A percentile compares a stretch with the other conserved stretches of the same genome.
Evolutionary conservation across 2,329 filamentous ascomycete genomes (phyloP).

Genomic region (Colletotrichum camelliae): DNA sequence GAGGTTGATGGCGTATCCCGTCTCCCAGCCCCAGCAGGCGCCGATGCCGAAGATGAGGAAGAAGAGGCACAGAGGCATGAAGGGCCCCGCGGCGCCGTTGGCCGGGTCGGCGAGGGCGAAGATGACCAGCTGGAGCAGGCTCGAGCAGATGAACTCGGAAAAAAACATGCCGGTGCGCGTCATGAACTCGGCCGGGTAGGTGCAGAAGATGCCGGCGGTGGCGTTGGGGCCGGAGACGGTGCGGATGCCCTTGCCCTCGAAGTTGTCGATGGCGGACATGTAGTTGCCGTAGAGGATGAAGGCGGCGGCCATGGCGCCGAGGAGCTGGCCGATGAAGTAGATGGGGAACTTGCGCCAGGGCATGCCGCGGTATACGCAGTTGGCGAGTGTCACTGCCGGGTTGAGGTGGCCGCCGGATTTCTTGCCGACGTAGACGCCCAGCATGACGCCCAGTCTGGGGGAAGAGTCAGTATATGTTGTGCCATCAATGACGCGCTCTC

Average conservation of each 20-base stretch:
- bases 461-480: neutral
- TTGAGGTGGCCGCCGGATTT: slow-evolving; percentile 74
- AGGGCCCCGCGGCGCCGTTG: slow-evolving; percentile 61
- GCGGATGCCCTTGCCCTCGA: slow-evolving; percentile 66
- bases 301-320: slow-evolving; percentile 70
- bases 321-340: slow-evolving; percentile 69
- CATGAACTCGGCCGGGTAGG: slow-evolving; percentile 72
- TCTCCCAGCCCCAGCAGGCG: slow-evolving; percentile 78
- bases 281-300: slow-evolving; percentile 67
- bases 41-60: slow-evolving; percentile 78
- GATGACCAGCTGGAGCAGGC: slow-evolving; percentile 74
- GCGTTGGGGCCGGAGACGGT: slow-evolving; percentile 65
- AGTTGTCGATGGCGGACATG: slow-evolving; percentile 66
- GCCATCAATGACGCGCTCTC: neutral
- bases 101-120: slow-evolving; percentile 68
- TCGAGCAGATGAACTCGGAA: slow-evolving; percentile 71
- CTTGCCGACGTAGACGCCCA: slow-evolving; percentile 70
- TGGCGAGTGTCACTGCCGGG: slow-evolving; percentile 73
- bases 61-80: slow-evolving; percentile 68
- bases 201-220: slow-evolving; percentile 75
- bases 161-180: slow-evolving; percentile 72
- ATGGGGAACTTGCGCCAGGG: slow-evolving; percentile 73
- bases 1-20: slow-evolving; percentile 77
- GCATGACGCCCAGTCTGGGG: slow-evolving; percentile 66
- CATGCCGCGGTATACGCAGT: slow-evolving; percentile 71